A percentile compares a stretch with the other conserved stretches of the same genome.
Conservation (phyloP, 2,329 filamentous ascomycete species). For the Pyricularia sp. region DNA sequence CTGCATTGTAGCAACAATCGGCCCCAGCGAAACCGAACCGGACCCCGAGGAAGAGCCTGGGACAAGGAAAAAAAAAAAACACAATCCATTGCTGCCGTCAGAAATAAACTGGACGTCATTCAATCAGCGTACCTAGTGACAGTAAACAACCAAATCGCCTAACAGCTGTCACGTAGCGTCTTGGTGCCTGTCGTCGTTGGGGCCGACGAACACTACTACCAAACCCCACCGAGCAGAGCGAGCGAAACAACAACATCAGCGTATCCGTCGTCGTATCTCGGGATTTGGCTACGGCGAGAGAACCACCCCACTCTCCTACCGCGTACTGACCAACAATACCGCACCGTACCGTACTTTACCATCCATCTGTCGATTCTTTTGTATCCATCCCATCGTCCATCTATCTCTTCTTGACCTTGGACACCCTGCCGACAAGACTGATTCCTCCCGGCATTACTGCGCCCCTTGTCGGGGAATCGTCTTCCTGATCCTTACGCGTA, state of each 20-base stretch:
- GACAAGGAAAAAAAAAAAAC: neutral
- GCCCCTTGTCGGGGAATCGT: neutral
- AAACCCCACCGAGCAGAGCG: neutral
- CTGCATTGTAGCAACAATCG: neutral
- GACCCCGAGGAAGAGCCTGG: neutral
- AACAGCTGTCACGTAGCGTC: neutral
- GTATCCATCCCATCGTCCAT: neutral
- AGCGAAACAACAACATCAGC: neutral
- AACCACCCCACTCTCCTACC: neutral
- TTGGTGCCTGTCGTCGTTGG: neutral
- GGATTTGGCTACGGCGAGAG: neutral
- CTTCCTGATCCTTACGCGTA: neutral
- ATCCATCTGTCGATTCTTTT: neutral
- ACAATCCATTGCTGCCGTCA: neutral
- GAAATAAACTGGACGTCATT: neutral
- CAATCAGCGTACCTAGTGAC: neutral
- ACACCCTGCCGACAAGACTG: neutral
- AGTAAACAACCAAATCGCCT: neutral
- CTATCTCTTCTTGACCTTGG: neutral
- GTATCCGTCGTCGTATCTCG: neutral
- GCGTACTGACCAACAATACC: neutral
- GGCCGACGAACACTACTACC: neutral
- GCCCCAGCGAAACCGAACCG: neutral
- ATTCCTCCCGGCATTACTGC: neutral
- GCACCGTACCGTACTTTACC: too few species aligned